Evolutionary conservation across 257 asterid genomes (phyloP).

Genomic region (Linaria vulgaris): DNA sequence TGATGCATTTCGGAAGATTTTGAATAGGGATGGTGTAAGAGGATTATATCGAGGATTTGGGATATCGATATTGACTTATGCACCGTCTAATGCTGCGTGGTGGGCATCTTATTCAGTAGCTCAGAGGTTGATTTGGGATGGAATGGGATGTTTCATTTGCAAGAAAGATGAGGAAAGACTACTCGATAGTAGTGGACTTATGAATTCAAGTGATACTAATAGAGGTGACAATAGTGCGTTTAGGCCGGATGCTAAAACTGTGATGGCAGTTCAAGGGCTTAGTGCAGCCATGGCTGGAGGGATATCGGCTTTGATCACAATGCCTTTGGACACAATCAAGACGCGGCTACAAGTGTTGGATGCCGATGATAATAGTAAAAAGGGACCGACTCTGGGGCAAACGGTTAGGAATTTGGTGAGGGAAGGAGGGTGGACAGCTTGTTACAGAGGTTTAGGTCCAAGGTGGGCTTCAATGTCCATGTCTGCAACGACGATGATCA

Average conservation of each 20-base stretch:
- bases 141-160: conserved; percentile 42
- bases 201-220: neutral
- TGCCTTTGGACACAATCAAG: conserved; percentile 84
- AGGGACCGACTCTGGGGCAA: conserved; percentile 60
- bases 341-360: conserved; percentile 72
- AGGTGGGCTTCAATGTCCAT: conserved; percentile 83
- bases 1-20: conserved; percentile 61
- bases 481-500: conserved; percentile 85
- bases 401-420: conserved; percentile 61
- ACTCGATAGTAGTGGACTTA: conserved; percentile 27
- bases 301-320: conserved; percentile 62
- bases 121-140: conserved; percentile 69
- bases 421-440: conserved; percentile 83
- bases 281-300: conserved; percentile 84
- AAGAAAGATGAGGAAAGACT: conserved; percentile 37
- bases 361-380: conserved; percentile 62
- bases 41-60: conserved; percentile 86
- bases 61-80: conserved; percentile 65
- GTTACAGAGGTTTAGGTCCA: conserved; percentile 84
- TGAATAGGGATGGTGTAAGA: conserved; percentile 60
- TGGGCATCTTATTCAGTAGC: conserved; percentile 74
- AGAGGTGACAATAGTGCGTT: conserved; percentile 10
- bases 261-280: conserved; percentile 67
- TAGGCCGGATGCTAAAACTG: conserved; percentile 50
- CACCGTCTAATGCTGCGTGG: conserved; percentile 82